Evolutionary conservation across 495 filamentous ascomycete species (phyloP).

Genomic region (Thermochaetoides thermophila): DNA sequence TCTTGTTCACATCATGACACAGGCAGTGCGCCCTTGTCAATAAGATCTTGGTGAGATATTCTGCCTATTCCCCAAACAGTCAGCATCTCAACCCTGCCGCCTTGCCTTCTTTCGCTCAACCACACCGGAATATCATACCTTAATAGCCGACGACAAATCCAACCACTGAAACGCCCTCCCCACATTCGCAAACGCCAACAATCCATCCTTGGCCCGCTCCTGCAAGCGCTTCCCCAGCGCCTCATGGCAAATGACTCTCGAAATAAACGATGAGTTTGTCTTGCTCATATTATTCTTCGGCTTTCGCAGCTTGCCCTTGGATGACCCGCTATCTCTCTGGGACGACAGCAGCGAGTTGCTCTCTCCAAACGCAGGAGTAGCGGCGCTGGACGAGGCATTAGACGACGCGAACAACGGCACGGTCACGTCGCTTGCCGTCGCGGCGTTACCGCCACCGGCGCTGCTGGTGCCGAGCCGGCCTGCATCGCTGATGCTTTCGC

Average conservation of each 20-base stretch:
- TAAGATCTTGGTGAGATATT: slow-evolving; percentile 84
- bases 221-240: slow-evolving; percentile 57
- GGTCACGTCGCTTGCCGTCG: too few relatives aligned
- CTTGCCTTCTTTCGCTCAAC: too few relatives aligned
- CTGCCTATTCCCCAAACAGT: slow-evolving; percentile 41
- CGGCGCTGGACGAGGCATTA: slow-evolving; percentile 15
- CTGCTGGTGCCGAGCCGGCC: slow-evolving; percentile 26
- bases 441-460: slow-evolving; percentile 1
- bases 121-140: slow-evolving; percentile 29
- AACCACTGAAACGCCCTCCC: slow-evolving; percentile 77
- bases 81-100: slow-evolving; percentile 5
- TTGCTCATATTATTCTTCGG: slow-evolving; percentile 96
- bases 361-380: slow-evolving; percentile 68
- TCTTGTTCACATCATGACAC: slow-evolving; percentile 80
- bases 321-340: too few relatives aligned
- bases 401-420: neutral
- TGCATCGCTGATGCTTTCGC: slow-evolving; percentile 31
- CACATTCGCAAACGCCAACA: slow-evolving; percentile 88
- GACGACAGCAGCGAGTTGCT: slow-evolving; percentile 57
- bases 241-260: slow-evolving; percentile 85
- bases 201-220: slow-evolving; percentile 61
- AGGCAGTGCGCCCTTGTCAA: slow-evolving; percentile 93
- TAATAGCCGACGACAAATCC: slow-evolving; percentile 40
- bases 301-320: slow-evolving; percentile 63
- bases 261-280: slow-evolving; percentile 95